These are phyloP conservation scores for Lineolata rhizophorae DNA, from an alignment of 495 filamentous ascomycete genomes.

Conservation along the genomic window DNA sequence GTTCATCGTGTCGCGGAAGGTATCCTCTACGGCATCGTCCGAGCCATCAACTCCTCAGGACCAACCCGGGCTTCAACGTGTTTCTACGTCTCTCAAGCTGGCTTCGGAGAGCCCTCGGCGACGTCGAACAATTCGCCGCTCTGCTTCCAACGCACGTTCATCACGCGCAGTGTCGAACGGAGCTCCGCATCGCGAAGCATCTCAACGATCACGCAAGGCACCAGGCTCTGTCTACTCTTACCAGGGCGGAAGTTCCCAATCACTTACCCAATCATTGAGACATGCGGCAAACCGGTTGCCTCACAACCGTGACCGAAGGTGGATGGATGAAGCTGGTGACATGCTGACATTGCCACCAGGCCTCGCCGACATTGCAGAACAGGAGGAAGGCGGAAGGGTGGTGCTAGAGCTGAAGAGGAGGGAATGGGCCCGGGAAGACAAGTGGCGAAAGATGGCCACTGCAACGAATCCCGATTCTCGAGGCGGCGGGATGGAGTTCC, in stretches of 20 bases:
- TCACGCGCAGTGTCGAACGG: conserved; percentile 13
- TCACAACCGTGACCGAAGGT: conserved; percentile 48
- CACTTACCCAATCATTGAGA: conserved; percentile 22
- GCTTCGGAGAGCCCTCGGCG: conserved; percentile 41
- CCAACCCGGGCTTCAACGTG: conserved; percentile 34
- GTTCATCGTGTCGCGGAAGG: conserved; percentile 46
- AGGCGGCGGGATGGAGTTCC: conserved; percentile 73
- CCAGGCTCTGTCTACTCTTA: conserved; percentile 11
- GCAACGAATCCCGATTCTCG: conserved; percentile 25
- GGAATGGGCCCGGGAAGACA: conserved; percentile 69
- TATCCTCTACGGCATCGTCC: conserved; percentile 6
- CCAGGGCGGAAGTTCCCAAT: conserved; percentile 4
- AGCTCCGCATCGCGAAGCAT: conserved; percentile 22
- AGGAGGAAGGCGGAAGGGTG: conserved; percentile 26
- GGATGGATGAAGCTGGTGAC: conserved; percentile 68
- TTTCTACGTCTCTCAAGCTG: conserved; percentile 40
- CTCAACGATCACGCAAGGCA: conserved; percentile 7
- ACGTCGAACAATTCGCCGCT: conserved; percentile 30
- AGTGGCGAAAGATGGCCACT: conserved; percentile 94
- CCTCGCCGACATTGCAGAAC: conserved; percentile 25
- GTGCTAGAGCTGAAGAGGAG: conserved; percentile 46
- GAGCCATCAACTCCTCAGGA: conserved; percentile 3
- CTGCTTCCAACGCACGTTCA: conserved; percentile 21
- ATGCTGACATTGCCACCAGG: conserved; percentile 68
- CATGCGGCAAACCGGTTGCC: conserved; percentile 52